Base-by-base conservation (phyloP, 768 basidiomycete genomes). In the Boletus rubescentipes region DNA sequence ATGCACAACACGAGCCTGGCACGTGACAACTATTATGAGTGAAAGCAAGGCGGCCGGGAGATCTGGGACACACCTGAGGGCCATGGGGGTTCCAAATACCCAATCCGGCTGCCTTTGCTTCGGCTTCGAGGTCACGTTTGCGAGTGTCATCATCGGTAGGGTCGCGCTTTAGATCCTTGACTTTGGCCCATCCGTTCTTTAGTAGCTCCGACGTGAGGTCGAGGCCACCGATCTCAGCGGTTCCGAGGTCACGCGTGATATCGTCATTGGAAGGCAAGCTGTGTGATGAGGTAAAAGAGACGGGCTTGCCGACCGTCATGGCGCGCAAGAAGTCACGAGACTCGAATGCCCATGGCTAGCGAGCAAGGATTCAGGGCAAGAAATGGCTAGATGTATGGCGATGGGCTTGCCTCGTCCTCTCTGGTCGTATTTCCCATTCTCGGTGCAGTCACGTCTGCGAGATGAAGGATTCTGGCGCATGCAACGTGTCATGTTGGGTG, bases 261-360 rank as follows among this genome's bases (percentile, higher is more conserved):
- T 91, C 91, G 60, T 91, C 90, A 54, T 84, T 86, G 32, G 86
- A 73, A 10, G 90, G 81, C 38, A 97, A 75, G 37, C 87, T 85
- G 70, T 97, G 92, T 23, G 83, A 83, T 9, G 93, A 85, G 23
- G 79, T 80, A 73, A 96, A 97, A 0, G 86, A 80, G 63, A 98
- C 79, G 71, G 95, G 86, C 68, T 97, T 98, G 59, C 95, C 96
- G 46, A 98, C 93, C 11, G 85, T 77, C 42, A 94, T 73, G 21
- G 85, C 75, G 39, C 97, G 87, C 34, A 98, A 77, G 72, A 87
- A 97, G 73, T 98, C 97, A 60, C 97, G 88, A 43, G 93, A 84
- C 67, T 95, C 91, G 70, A 88, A 97, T 2, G 96, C 90, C 85
- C 88, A 93, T 7, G 87, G 84, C 91, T 96, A 59, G 16, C 30